Evolutionary conservation across 768 basidiomycete genomes (phyloP), one percentile per base, ranked within the genome.

Genomic region (Russula sp.): DNA sequence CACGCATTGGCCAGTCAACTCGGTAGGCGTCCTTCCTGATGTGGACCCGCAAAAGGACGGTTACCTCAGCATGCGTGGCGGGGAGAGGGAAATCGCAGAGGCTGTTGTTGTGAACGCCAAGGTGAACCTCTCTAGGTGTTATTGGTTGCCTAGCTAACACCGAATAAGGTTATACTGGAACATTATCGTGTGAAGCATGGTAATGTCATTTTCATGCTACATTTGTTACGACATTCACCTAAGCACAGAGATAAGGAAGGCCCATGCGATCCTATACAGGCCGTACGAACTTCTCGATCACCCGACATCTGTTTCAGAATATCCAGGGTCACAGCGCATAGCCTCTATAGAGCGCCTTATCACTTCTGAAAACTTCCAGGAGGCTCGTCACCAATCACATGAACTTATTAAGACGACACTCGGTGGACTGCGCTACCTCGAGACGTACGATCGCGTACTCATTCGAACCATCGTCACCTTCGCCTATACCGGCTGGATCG

Each of bases 401-500:
- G 73, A 80, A 22, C 78, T 92, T 13, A 86, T 90, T 51, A 64
- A 79, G 40, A 69, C 76, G 13, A 78, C 81, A 7, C 76, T 92
- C 5, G 74, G 77, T 42, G 91, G 90, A 0, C 74, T 92, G 36
- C 84, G 85, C 34, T 93, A 93, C 71, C 81, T 93, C 5, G 88
- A 93, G 73, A 92, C 89, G 72, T 83, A 61, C 72, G 90, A 94
- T 71, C 84, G 89, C 20, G 76, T 83, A 34, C 74, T 93, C 51
- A 86, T 94, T 32, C 83, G 85, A 18, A 75, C 71, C 3, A 84
- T 94, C 66, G 91, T 92, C 57, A 81, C 81, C 1, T 71, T 80
- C 8, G 90, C 89, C 1, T 94, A 94, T 73, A 72, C 80, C 3
- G 90, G 90, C 58, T 94, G 92, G 90, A 84, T 83, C 22, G 84